Evolutionary conservation across 2,329 filamentous ascomycete genomes (phyloP).

Genomic region (Thermoascus crustaceus): DNA sequence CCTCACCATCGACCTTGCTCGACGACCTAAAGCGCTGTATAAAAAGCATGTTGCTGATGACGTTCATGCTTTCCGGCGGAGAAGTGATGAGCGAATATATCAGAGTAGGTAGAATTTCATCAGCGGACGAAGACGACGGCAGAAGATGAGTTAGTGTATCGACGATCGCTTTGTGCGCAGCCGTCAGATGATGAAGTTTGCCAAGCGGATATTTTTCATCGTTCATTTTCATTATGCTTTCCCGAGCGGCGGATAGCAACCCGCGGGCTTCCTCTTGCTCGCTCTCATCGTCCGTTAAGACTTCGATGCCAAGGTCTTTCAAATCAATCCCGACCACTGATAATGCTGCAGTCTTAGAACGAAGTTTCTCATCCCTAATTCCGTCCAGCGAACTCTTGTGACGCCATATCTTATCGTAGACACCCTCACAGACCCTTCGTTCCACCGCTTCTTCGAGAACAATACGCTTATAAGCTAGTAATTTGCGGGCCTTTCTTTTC

Average conservation of each 20-base stretch:
- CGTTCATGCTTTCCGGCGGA: constrained; percentile 73
- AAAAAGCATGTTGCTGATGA: constrained; percentile 91
- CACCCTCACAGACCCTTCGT: constrained; percentile 70
- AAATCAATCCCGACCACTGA: constrained; percentile 85
- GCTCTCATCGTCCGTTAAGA: constrained; percentile 53
- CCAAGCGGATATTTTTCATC: constrained; percentile 79
- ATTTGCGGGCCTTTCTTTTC: constrained; percentile 66
- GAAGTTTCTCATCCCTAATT: constrained; percentile 85
- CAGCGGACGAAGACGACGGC: constrained; percentile 74
- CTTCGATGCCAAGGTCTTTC: constrained; percentile 72
- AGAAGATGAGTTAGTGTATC: constrained; percentile 65
- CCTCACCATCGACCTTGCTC: constrained; percentile 81
- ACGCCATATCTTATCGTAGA: constrained; percentile 83
- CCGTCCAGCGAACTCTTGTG: constrained; percentile 90
- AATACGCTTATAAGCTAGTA: constrained; percentile 67
- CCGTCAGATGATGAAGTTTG: constrained; percentile 81
- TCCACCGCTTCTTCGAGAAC: constrained; percentile 88
- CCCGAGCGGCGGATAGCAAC: constrained; percentile 62
- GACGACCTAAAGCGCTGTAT: constrained; percentile 85
- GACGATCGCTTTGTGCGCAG: constrained; percentile 87
- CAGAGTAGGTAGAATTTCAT: constrained; percentile 92
- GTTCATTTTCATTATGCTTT: constrained; percentile 72
- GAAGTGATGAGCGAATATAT: constrained; percentile 94
- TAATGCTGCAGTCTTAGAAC: constrained; percentile 86
- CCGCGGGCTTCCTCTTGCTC: constrained; percentile 61